These are phyloP conservation scores for Hylodesmum podocarpum DNA, from an alignment of 306 rosid species.

Conservation along the genomic window DNA sequence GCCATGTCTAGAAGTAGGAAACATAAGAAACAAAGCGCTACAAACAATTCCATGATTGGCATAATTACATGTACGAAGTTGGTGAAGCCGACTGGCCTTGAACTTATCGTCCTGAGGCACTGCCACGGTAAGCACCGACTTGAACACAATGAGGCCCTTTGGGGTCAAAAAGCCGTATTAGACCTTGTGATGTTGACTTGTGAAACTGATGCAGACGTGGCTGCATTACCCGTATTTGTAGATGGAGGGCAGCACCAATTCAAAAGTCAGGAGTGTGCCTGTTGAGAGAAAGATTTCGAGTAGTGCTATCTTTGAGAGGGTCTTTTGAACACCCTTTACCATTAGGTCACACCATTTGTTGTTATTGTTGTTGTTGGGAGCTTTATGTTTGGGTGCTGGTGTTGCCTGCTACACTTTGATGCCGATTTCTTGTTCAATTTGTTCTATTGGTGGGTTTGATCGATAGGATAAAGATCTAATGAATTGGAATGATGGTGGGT, in stretches of 20 bases:
- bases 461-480: too few relatives aligned
- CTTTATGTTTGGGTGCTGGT: constrained; percentile 7
- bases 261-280: constrained; percentile 72
- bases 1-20: constrained; percentile 66
- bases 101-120: constrained; percentile 52
- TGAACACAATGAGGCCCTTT: constrained; percentile 62
- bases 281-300: constrained; percentile 81
- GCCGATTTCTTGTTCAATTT: constrained; percentile 42
- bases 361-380: not conserved
- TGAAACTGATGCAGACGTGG: constrained; percentile 49
- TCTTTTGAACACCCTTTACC: constrained; percentile 76
- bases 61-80: constrained; percentile 74
- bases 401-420: constrained; percentile 63
- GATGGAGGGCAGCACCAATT: constrained; percentile 73
- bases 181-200: constrained; percentile 54
- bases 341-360: constrained; percentile 49
- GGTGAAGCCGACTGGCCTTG: constrained; percentile 30
- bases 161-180: constrained; percentile 74
- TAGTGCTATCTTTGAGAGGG: constrained; percentile 62
- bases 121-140: constrained; percentile 43
- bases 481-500: too few relatives aligned
- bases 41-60: constrained; percentile 74
- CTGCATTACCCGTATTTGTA: constrained; percentile 59
- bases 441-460: too few relatives aligned
- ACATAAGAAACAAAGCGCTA: constrained; percentile 67